Percentiles rank a stretch among this genome's conserved stretches.
Conservation (phyloP, 768 basidiomycete species). For the Boletus sp. region DNA sequence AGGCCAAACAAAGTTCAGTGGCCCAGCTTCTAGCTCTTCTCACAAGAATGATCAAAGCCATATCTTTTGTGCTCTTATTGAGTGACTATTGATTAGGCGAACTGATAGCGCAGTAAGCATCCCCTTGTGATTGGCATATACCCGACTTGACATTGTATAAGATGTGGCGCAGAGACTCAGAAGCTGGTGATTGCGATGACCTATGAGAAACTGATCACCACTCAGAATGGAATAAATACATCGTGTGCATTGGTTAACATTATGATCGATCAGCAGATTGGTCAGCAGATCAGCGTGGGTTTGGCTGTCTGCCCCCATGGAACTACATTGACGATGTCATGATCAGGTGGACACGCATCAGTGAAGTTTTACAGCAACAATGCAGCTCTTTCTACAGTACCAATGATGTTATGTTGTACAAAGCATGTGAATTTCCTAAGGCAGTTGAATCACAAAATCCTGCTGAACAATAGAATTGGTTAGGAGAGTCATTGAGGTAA, state of each 20-base stretch:
- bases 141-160: slow-evolving; percentile 29
- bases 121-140: neutral
- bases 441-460: slow-evolving; percentile 82
- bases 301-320: neutral
- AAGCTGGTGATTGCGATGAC: slow-evolving; percentile 66
- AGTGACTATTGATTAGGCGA: slow-evolving; percentile 90
- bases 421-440: slow-evolving; percentile 56
- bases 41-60: slow-evolving; percentile 85
- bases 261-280: slow-evolving; percentile 97
- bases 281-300: slow-evolving; percentile 89
- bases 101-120: slow-evolving; percentile 71
- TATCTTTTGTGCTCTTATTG: slow-evolving; percentile 89
- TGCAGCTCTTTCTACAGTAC: slow-evolving; percentile 98
- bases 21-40: slow-evolving; percentile 73
- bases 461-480: slow-evolving; percentile 70
- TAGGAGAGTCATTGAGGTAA: slow-evolving; percentile 89
- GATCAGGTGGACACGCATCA: slow-evolving; percentile 91
- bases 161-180: slow-evolving; percentile 74
- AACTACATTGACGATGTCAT: slow-evolving; percentile 9
- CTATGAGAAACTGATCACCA: slow-evolving; percentile 85
- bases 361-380: slow-evolving; percentile 88
- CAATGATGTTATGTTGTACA: slow-evolving; percentile 97
- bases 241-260: slow-evolving; percentile 91
- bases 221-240: slow-evolving; percentile 79
- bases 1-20: slow-evolving; percentile 86